phyloP scores from a whole-genome alignment of 306 rosid species.

The Dalbergia cultrata region DNA sequence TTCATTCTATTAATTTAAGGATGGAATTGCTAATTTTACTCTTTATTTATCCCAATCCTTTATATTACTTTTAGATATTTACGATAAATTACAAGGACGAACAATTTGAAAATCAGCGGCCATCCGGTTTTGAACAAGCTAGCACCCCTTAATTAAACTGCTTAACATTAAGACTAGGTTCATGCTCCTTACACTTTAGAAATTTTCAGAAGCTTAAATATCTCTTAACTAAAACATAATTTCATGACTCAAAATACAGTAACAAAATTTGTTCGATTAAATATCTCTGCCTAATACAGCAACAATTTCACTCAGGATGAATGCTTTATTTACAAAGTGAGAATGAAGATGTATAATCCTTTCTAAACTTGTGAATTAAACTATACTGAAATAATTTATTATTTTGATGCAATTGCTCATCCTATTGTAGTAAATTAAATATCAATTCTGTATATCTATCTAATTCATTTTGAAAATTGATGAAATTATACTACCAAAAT shows the following conservation, averaged over 20 bases:
- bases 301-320: too few species aligned
- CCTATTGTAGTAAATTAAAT: background rate
- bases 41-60: too few species aligned
- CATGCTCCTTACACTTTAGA: background rate
- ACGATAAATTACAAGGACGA: background rate
- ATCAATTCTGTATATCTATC: background rate
- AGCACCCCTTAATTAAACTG: background rate
- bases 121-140: background rate
- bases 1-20: too few species aligned
- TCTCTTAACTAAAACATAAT: slow-evolving; percentile 3
- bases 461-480: background rate
- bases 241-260: background rate
- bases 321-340: too few species aligned
- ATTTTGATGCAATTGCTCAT: background rate
- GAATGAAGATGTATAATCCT: too few species aligned
- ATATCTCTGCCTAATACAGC: too few species aligned
- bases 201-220: background rate
- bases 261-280: too few species aligned
- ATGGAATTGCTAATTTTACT: too few species aligned
- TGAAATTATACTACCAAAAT: background rate
- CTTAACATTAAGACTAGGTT: background rate
- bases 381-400: background rate
- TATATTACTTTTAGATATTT: background rate
- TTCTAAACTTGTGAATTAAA: background rate
- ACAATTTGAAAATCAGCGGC: background rate